Evolutionary conservation across 1,284 basidiomycete species (phyloP), one percentile per base, ranked within the genome.

Genomic region (Malassezia japonica): DNA sequence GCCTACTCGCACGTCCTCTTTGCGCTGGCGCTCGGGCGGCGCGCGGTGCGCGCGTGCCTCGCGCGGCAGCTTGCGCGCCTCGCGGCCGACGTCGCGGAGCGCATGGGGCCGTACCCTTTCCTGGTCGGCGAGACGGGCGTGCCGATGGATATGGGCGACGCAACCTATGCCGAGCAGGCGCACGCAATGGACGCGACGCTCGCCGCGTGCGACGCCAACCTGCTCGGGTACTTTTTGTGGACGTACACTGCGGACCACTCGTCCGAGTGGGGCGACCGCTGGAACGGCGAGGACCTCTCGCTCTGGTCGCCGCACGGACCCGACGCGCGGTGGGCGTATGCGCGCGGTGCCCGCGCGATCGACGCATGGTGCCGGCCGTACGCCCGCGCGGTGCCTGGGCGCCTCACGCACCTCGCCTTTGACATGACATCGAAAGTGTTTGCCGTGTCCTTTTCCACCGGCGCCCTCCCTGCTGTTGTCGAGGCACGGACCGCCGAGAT

Each of bases 271-370:
- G 89, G 91, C 16, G 92, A 96, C 72, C 82, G 83, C 2, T 98
- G 91, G 91, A 91, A 96, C 72, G 82, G 87, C 74, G 92, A 98
- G 75, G 92, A 96, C 75, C 75, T 96, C 50, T 90, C 87, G 48
- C 55, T 76, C 56, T 96, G 87, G 87, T 85, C 84, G 7, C 28
- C 28, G 13, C 8, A 31, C 28, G 28, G 13, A 13, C 8, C 28
- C 28, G 28, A 7, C 28, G 8, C 8, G 8, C 28, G 13, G 28
- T 13, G 8, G 13, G 28, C 28, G 8, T 8, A 8, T 7, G 28
- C 28, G 16, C 62, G 60, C 21, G 64, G 64, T 15, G 41, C 58
- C 0, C 59, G 65, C 13, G 56, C 61, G n/a, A 56, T 58, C 15
- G 51, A 58, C 5, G 63, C 67, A 21, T 65, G 67, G 42, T 62